Conservation (phyloP, 139 green algal genomes). For the Chlamydomonas sphaeroides region DNA sequence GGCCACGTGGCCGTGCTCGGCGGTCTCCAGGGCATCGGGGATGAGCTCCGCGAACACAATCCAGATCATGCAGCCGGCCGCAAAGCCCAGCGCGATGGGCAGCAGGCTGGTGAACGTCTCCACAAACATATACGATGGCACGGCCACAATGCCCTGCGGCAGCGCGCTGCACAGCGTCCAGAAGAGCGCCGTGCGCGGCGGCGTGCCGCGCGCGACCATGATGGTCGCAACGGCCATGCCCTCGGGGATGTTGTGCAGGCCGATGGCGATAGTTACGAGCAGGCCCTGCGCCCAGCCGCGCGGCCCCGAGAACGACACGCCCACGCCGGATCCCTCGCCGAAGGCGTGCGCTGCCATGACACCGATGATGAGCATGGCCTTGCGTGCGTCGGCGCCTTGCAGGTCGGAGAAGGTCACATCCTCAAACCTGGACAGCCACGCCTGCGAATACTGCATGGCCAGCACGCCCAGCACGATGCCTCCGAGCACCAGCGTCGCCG, state of each 20-base stretch:
- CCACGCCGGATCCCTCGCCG: constrained; percentile 95
- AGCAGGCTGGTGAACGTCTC: constrained; percentile 89
- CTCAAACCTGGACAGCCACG: constrained; percentile 54
- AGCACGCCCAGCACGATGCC: constrained; percentile 81
- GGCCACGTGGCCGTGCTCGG: constrained; percentile 74
- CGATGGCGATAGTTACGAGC: constrained; percentile 95
- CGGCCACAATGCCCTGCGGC: constrained; percentile 86
- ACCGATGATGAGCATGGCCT: constrained; percentile 90
- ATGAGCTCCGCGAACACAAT: constrained; percentile 97
- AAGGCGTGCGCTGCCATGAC: constrained; percentile 98
- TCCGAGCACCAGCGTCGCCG: constrained; percentile 63
- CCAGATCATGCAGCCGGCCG: constrained; percentile 99
- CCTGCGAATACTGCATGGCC: constrained; percentile 74
- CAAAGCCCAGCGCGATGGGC: constrained; percentile 94
- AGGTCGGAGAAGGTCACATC: constrained; percentile 81
- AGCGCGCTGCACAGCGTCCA: constrained; percentile 89
- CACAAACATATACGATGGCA: constrained; percentile 96
- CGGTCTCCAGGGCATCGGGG: constrained; percentile 87
- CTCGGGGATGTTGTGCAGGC: constrained; percentile 98
- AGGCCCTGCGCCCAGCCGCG: constrained; percentile 87
- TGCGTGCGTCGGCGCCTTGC: constrained; percentile 82
- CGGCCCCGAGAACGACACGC: constrained; percentile 84
- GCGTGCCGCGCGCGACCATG: constrained; percentile 86
- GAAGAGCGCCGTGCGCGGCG: constrained; percentile 68
- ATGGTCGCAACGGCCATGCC: constrained; percentile 95